A percentile compares a stretch with the other conserved stretches of the same genome.
Conservation (phyloP, 2,329 filamentous ascomycete genomes). For the Dactylonectria macrodidyma region DNA sequence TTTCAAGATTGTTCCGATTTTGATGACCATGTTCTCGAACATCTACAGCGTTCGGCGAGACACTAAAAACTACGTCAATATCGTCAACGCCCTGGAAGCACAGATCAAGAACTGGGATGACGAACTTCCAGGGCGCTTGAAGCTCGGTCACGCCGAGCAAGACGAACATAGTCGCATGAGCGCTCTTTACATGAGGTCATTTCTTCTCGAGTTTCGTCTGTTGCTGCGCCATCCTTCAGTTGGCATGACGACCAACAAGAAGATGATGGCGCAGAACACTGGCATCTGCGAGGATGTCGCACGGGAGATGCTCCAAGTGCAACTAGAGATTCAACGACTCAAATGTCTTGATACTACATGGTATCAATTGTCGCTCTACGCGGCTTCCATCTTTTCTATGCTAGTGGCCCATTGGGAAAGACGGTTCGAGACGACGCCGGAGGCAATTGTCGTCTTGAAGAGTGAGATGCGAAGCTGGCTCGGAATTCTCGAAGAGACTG, state of each 20-base stretch:
- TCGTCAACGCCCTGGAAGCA: slow-evolving; percentile 76
- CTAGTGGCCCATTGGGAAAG: slow-evolving; percentile 80
- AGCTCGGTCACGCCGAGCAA: slow-evolving; percentile 59
- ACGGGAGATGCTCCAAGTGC: slow-evolving; percentile 73
- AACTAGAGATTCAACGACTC: slow-evolving; percentile 71
- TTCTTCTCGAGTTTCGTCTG: slow-evolving; percentile 71
- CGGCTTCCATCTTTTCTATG: slow-evolving; percentile 81
- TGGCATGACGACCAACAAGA: slow-evolving; percentile 67
- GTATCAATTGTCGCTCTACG: slow-evolving; percentile 81
- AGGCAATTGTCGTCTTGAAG: slow-evolving; percentile 72
- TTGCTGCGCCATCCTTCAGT: slow-evolving; percentile 75
- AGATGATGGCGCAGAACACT: slow-evolving; percentile 73
- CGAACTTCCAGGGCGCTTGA: slow-evolving; percentile 73
- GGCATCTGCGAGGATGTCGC: slow-evolving; percentile 77
- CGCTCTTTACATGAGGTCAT: slow-evolving; percentile 68
- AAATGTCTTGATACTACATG: slow-evolving; percentile 84
- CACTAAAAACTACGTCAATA: slow-evolving; percentile 73
- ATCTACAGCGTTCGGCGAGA: slow-evolving; percentile 81
- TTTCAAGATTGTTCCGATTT: slow-evolving; percentile 76
- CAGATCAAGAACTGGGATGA: slow-evolving; percentile 75
- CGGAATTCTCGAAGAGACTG: slow-evolving; percentile 76
- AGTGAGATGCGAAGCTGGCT: slow-evolving; percentile 80
- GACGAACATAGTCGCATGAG: slow-evolving; percentile 63
- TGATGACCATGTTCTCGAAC: slow-evolving; percentile 81
- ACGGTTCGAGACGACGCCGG: slow-evolving; percentile 70